Conservation (phyloP, 2,329 filamentous ascomycete genomes). For the Talaromyces rugulosus region DNA sequence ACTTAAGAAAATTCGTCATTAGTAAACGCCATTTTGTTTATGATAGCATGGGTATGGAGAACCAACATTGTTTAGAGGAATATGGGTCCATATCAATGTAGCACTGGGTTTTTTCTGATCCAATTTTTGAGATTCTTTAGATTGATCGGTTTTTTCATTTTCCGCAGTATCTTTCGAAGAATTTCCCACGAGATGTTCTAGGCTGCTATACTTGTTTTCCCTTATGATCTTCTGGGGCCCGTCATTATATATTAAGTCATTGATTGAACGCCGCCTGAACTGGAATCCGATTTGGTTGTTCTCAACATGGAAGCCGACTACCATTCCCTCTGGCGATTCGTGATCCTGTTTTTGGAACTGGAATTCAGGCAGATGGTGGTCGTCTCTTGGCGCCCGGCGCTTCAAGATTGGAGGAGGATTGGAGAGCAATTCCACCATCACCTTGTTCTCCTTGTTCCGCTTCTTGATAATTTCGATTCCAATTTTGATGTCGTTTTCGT, state of each 20-base stretch:
- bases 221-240: conserved; percentile 8
- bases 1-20: neutral
- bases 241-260: conserved; percentile 4
- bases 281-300: neutral
- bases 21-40: neutral
- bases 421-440: neutral
- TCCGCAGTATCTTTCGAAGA: neutral
- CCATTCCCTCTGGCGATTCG: neutral
- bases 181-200: neutral
- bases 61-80: neutral
- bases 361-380: neutral
- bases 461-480: neutral
- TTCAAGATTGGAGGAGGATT: conserved; percentile 1
- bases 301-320: neutral
- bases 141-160: neutral
- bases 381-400: neutral
- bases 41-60: neutral
- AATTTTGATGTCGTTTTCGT: conserved; percentile 7
- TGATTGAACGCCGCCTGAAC: neutral
- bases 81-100: neutral
- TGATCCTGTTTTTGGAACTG: neutral
- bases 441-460: neutral
- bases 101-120: neutral
- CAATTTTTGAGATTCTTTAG: no score
- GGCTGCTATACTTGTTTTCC: neutral